Evolutionary conservation across 345 rosid genomes (phyloP).

Genomic region (Raphanus sativus): DNA sequence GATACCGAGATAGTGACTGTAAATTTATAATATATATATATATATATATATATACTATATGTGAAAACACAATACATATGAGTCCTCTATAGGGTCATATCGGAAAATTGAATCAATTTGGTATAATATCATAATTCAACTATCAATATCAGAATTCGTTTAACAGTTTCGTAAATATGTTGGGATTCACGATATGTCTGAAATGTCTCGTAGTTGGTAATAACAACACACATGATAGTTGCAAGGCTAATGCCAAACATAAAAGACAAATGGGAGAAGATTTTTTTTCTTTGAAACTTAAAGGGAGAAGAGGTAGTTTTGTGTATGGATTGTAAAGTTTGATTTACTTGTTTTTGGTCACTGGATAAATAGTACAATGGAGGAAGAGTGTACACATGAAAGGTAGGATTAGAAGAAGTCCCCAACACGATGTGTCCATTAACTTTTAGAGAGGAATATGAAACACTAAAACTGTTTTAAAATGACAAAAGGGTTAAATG

Average conservation of each 20-base stretch:
- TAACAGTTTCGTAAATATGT: not conserved
- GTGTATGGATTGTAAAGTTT: conserved; percentile 6
- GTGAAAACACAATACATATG: not conserved
- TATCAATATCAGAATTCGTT: not conserved
- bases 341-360: not conserved
- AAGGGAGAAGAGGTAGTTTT: not conserved
- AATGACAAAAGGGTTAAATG: not conserved
- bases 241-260: not conserved
- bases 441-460: not conserved
- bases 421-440: conserved; percentile 1
- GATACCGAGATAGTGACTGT: not conserved
- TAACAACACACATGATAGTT: not conserved
- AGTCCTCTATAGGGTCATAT: not conserved
- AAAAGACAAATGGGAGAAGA: not conserved
- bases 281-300: not conserved
- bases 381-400: not conserved
- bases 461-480: not conserved
- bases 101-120: not conserved
- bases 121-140: not conserved
- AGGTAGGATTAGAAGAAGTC: not conserved
- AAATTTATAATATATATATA: no score
- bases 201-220: conserved; percentile 7
- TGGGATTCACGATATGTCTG: conserved; percentile 3
- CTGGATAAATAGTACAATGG: not conserved
- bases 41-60: not conserved